Evolutionary conservation across 768 basidiomycete species (phyloP), one percentile per base, ranked within the genome.

Genomic region (Tricholoma sp.): DNA sequence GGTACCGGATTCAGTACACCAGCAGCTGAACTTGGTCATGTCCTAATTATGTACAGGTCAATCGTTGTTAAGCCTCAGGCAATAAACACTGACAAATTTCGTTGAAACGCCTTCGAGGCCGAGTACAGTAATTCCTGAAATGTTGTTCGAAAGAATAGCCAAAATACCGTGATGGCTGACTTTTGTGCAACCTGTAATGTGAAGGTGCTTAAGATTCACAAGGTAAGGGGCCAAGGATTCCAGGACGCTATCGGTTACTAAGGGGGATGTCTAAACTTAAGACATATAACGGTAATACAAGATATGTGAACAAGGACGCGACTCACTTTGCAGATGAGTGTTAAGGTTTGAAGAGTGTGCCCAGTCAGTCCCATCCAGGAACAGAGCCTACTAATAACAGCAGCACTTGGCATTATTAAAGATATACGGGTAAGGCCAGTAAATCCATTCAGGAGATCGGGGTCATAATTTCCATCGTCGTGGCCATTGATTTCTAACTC

Each of bases 401-500:
- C 66, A 0, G 64, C 63, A 57, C 82, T 85, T 12, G 90, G 89
- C 90, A 91, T 89, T 52, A 92, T 89, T 56, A 93, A 66, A 1
- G 82, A 79, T 52, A 93, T 73, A 62, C 77, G 81, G 9, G 70
- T 71, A 35, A 91, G 71, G 18, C 66, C 71, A n/a, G 65, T 71
- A 64, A 92, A 86, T 1, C 61, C 70, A 8, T 72, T 57, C 2
- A 93, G 75, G 4, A 82, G 61, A 1, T 52, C 51, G 0, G 86
- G 81, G 59, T 85, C 71, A 60, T 87, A 89, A 54, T 83, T 72
- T 39, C 76, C 76, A 43, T 77, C 75, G 61, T 76, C 75, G 53
- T 83, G 77, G 1, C 89, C 90, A 55, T 92, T 93, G 41, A 93
- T 79, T 64, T 89, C 86, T 2, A 92, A 70, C 50, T 83, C 83